Evolutionary conservation across 2,329 filamentous ascomycete genomes (phyloP).

Genomic region (Botryosphaeria dothidea): DNA sequence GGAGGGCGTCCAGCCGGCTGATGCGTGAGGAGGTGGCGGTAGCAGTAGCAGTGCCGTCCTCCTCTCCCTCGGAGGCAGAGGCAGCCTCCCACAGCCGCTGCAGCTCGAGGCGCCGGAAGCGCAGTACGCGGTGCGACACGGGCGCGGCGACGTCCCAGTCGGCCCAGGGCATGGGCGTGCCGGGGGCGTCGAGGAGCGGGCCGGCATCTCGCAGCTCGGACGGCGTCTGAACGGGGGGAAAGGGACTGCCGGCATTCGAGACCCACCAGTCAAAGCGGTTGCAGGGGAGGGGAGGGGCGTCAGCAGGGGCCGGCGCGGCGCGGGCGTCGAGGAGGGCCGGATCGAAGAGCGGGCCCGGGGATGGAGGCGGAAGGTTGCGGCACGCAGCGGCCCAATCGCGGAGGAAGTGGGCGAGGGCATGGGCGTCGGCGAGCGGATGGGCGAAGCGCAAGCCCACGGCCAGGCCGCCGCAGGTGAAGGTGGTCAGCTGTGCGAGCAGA

Average conservation of each 20-base stretch:
- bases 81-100: slow-evolving; percentile 32
- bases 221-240: slow-evolving; percentile 24
- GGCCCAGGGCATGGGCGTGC: slow-evolving; percentile 42
- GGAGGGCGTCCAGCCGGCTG: slow-evolving; percentile 47
- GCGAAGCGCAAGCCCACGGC: slow-evolving; percentile 45
- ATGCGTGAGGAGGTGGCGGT: slow-evolving; percentile 27
- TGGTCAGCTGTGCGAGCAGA: slow-evolving; percentile 43
- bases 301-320: slow-evolving; percentile 27
- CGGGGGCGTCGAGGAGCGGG: slow-evolving; percentile 29
- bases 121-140: slow-evolving; percentile 36
- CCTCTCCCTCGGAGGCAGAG: background rate
- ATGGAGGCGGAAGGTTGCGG: slow-evolving; percentile 21
- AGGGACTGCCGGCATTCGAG: slow-evolving; percentile 16
- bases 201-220: slow-evolving; percentile 15
- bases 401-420: slow-evolving; percentile 46
- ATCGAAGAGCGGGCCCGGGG: slow-evolving; percentile 40
- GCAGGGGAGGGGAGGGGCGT: slow-evolving; percentile 43
- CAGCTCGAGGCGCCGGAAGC: slow-evolving; percentile 41
- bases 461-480: slow-evolving; percentile 44
- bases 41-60: too few relatives aligned
- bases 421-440: slow-evolving; percentile 50
- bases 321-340: slow-evolving; percentile 41
- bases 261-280: slow-evolving; percentile 53
- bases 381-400: slow-evolving; percentile 43
- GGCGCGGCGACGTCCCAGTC: slow-evolving; percentile 43